Evolutionary conservation across 306 rosid species (phyloP), one percentile per base, ranked within the genome.

Genomic region (Castanea sativa): DNA sequence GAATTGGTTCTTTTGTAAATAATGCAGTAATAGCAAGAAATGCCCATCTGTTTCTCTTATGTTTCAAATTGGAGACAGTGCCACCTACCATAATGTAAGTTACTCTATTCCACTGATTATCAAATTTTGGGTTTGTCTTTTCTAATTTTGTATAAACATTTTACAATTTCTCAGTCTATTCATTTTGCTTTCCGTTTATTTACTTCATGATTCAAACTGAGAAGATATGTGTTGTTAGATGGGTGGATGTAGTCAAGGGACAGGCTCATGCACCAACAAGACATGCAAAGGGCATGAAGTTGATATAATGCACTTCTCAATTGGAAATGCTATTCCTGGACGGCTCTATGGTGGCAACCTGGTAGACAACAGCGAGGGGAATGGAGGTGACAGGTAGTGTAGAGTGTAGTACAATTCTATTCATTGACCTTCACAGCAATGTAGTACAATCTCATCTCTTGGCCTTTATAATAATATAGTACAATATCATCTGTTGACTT

Each of bases 21-120:
- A 63, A 77, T 80, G 87, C 91, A 94, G 99, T 15, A 86, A 87
- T 16, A 85, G 78, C 89, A 79, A 79, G 11, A 90, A 90, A 74
- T 94, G 99, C 56, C 99, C 99, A 5, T 94, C 99, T 74, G 90
- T 92, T 81, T 92, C 99, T 75, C 92, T 94, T 85, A 92, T 94
- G 97, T 94, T 92, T 83, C 99, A 84, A 88, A 89, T 91, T 61
- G 99, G 99, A 21, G 91, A 89, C 55, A 79, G 71, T 64, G 97
- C 97, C 41, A 73, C 97, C 56, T 94, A 94, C 89, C 97, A 91
- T 80, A 75, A 74, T 25, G 99, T 94, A 82, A 90, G 97, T 79
- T 71, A 70, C 59, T 56, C 63, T 49, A 58, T 65, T 57, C 29
- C 11, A 10, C 7, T 71, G 4, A 61, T 6, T 5, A 53, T 18